phyloP scores from a whole-genome alignment of 139 green algal genomes.

The Haematococcus lacustris region DNA sequence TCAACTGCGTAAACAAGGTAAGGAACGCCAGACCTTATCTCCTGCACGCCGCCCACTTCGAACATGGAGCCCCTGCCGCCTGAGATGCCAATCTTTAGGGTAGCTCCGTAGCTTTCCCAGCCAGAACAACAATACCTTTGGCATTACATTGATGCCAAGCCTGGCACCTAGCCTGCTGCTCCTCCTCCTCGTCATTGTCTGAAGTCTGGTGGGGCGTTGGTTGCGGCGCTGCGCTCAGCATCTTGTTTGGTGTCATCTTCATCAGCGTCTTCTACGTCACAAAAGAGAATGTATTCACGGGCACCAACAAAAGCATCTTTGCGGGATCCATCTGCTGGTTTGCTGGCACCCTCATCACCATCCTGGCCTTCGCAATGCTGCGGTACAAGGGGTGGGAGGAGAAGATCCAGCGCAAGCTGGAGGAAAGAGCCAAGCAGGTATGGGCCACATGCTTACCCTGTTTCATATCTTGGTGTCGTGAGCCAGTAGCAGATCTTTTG shows the following conservation, averaged over 20 bases:
- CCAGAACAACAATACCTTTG: neutral
- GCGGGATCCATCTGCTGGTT: slow-evolving; percentile 37
- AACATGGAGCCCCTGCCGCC: no score
- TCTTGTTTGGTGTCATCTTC: slow-evolving; percentile 39
- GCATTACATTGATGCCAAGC: no score
- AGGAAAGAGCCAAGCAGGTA: no score
- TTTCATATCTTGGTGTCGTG: no score
- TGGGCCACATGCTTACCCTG: no score
- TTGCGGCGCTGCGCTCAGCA: slow-evolving; percentile 20
- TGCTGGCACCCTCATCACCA: slow-evolving; percentile 32
- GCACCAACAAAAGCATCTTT: slow-evolving; percentile 27
- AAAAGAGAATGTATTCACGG: slow-evolving; percentile 29
- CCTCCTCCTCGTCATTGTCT: no score
- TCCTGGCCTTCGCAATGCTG: slow-evolving; percentile 50
- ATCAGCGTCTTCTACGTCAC: slow-evolving; percentile 35
- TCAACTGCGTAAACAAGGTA: neutral
- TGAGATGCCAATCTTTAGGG: no score
- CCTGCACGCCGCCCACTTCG: no score
- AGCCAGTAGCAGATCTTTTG: no score
- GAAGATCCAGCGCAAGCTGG: slow-evolving; percentile 39
- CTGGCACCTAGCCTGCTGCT: no score
- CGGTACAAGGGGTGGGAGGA: slow-evolving; percentile 41
- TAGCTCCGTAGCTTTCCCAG: no score
- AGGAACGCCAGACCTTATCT: no score
- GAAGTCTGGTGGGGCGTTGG: slow-evolving; percentile 49